These are phyloP conservation scores for Cordyceps farinosa DNA, from an alignment of 2,329 filamentous ascomycete species.

Conservation along the genomic window DNA sequence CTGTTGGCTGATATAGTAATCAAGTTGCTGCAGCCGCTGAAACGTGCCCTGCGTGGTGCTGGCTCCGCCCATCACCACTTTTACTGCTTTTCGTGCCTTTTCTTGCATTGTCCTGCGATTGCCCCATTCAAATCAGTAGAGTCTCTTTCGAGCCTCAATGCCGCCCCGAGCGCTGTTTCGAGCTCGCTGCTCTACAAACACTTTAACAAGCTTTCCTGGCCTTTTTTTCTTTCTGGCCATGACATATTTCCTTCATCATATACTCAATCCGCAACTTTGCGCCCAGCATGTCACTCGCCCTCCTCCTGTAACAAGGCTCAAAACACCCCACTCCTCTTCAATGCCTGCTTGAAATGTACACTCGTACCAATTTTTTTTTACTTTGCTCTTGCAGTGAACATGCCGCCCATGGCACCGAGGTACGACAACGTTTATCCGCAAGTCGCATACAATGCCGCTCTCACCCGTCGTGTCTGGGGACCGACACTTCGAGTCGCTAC, in stretches of 20 bases:
- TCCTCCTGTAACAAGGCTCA: not conserved
- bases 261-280: not conserved
- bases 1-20: not conserved
- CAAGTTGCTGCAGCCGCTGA: constrained; percentile 1
- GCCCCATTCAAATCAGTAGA: not conserved
- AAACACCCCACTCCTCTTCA: not conserved
- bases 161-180: not conserved
- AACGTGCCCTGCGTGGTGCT: not conserved
- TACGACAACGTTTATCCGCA: too few species aligned
- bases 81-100: not conserved
- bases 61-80: not conserved
- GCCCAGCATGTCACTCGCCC: not conserved
- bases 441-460: too few species aligned
- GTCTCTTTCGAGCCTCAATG: not conserved
- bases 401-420: too few species aligned
- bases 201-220: not conserved
- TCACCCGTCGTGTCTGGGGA: too few species aligned
- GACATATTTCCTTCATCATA: not conserved
- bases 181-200: not conserved
- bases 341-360: too few species aligned
- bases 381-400: too few species aligned
- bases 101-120: not conserved
- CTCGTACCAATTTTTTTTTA: too few species aligned
- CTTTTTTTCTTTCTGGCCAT: not conserved
- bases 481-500: too few species aligned